These are phyloP conservation scores for Spizellomyces sp. DNA, from an alignment of 192 early-diverging fungal genomes.

Conservation along the genomic window DNA sequence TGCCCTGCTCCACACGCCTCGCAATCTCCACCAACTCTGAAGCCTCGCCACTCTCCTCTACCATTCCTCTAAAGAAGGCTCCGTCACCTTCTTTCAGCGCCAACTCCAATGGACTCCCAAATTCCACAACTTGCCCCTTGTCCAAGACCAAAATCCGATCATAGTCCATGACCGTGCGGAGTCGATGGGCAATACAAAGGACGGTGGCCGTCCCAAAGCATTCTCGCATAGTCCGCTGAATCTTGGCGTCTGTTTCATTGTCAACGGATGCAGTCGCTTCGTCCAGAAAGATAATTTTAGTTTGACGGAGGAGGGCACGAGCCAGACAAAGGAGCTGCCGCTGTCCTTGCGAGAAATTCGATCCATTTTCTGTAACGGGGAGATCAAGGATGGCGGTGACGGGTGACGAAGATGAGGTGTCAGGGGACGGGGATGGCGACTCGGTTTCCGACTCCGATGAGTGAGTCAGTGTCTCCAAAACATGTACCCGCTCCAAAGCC, in stretches of 20 bases:
- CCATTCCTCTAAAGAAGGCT: slow-evolving; percentile 76
- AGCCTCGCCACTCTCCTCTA: slow-evolving; percentile 77
- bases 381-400: slow-evolving; percentile 67
- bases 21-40: slow-evolving; percentile 65
- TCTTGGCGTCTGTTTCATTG: slow-evolving; percentile 52
- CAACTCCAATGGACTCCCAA: slow-evolving; percentile 62
- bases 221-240: slow-evolving; percentile 61
- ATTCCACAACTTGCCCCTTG: slow-evolving; percentile 74
- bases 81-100: slow-evolving; percentile 52
- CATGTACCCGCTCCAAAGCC: slow-evolving; percentile 57
- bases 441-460: too few species aligned
- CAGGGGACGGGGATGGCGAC: too few species aligned
- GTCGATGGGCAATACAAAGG: slow-evolving; percentile 32
- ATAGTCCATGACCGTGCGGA: slow-evolving; percentile 58
- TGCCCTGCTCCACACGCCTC: slow-evolving; percentile 16
- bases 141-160: slow-evolving; percentile 76
- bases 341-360: slow-evolving; percentile 57
- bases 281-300: slow-evolving; percentile 13
- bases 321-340: slow-evolving; percentile 65
- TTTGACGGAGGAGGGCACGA: slow-evolving; percentile 39
- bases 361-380: slow-evolving; percentile 71
- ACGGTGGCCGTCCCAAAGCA: slow-evolving; percentile 60
- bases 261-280: slow-evolving; percentile 67
- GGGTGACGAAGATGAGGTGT: too few species aligned
- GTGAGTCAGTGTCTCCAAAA: too few species aligned